Conservation (phyloP, 2,329 filamentous ascomycete species). For the Lasiodiplodia sp. region DNA sequence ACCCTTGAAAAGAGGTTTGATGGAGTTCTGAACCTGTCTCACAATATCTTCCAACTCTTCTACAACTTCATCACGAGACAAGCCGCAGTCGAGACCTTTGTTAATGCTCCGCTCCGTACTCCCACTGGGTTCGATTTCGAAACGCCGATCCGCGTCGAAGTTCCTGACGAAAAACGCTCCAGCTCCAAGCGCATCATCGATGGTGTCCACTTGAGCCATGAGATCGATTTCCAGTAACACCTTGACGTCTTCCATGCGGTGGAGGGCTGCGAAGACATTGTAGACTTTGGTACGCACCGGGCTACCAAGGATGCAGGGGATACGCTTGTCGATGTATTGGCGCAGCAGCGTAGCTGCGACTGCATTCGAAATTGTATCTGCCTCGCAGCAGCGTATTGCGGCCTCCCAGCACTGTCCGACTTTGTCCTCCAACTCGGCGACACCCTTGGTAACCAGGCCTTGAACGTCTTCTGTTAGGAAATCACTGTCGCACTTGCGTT, state of each 20-base stretch:
- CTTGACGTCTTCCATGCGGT: not conserved
- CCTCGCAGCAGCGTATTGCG: not conserved
- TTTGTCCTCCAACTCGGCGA: not conserved
- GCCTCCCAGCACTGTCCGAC: not conserved
- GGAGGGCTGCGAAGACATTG: not conserved
- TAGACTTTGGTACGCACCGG: not conserved
- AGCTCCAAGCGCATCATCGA: not conserved
- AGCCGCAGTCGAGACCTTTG: not conserved
- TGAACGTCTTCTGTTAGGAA: not conserved
- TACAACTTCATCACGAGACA: not conserved
- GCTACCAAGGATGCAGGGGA: not conserved
- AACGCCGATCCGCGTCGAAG: not conserved
- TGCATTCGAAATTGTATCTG: not conserved
- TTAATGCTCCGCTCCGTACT: not conserved
- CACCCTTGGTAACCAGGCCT: not conserved
- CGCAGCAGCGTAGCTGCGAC: not conserved
- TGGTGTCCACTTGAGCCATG: not conserved
- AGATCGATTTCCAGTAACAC: not conserved
- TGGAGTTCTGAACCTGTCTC: not conserved
- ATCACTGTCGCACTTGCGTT: not conserved
- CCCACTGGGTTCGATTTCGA: not conserved
- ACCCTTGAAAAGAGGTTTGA: constrained; percentile 4
- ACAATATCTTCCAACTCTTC: not conserved
- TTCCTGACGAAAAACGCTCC: not conserved
- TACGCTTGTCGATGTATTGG: not conserved